phyloP scores from a whole-genome alignment of 2,329 filamentous ascomycete genomes.

The Aspergillus fijiensis region DNA sequence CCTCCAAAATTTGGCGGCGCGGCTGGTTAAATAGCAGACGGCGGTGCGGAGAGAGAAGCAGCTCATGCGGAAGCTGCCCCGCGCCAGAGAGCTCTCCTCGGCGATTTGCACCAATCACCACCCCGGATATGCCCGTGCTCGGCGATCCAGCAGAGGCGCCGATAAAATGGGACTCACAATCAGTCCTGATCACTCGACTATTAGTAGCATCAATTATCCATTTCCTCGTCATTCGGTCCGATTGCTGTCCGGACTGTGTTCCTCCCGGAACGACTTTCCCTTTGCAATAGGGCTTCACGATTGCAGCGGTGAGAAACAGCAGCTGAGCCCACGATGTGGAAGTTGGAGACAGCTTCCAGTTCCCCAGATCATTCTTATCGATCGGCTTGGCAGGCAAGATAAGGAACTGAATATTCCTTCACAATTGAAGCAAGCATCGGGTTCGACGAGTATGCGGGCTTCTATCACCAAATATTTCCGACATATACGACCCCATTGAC shows the following conservation, averaged over 20 bases:
- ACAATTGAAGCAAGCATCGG: not conserved
- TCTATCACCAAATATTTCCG: too few species aligned
- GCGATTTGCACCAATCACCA: conserved; percentile 15
- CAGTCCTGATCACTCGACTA: not conserved
- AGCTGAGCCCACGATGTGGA: not conserved
- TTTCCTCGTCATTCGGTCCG: not conserved
- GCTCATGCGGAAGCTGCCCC: conserved; percentile 6
- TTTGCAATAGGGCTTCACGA: not conserved
- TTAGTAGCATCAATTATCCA: not conserved
- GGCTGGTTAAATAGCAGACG: conserved; percentile 9
- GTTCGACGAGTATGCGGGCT: not conserved
- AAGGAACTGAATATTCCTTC: not conserved
- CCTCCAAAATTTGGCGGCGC: not conserved
- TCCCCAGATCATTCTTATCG: not conserved
- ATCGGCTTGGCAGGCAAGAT: not conserved
- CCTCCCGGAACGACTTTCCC: not conserved
- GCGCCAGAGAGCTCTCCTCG: conserved; percentile 5
- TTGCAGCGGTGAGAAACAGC: not conserved
- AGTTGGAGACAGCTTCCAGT: not conserved
- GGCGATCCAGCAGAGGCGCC: conserved; percentile 3
- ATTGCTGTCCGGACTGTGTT: not conserved
- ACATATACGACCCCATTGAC: too few species aligned
- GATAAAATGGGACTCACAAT: not conserved
- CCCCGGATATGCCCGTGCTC: not conserved
- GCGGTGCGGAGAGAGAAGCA: not conserved